phyloP scores from a whole-genome alignment of 2,329 filamentous ascomycete genomes.

The Talaromyces sp. region DNA sequence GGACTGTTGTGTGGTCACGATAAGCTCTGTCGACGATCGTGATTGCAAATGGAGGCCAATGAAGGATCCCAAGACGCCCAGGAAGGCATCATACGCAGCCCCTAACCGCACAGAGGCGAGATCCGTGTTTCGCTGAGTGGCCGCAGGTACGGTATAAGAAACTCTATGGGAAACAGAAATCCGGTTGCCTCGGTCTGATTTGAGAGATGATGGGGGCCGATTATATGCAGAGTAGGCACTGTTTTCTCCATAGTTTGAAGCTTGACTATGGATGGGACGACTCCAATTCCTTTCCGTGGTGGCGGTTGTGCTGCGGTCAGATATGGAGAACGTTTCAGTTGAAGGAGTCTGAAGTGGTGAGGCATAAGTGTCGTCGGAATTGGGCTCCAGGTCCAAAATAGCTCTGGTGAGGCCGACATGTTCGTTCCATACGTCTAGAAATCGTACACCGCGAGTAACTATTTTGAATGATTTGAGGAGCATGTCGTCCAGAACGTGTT shows the following conservation, averaged over 20 bases:
- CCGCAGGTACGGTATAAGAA: conserved; percentile 67
- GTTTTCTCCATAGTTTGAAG: conserved; percentile 28
- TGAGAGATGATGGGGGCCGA: conserved; percentile 27
- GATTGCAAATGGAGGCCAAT: conserved; percentile 91
- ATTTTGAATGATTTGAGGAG: conserved; percentile 91
- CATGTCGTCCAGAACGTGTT: conserved; percentile 76
- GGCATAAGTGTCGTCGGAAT: conserved; percentile 25
- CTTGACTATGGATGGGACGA: conserved; percentile 29
- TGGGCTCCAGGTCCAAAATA: conserved; percentile 37
- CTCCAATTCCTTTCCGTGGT: conserved; percentile 31
- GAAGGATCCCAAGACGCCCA: conserved; percentile 88
- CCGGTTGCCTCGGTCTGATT: conserved; percentile 44
- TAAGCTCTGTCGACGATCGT: conserved; percentile 79
- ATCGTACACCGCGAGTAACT: conserved; percentile 83
- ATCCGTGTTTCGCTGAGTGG: conserved; percentile 61
- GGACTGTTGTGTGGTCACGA: conserved; percentile 76
- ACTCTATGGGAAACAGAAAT: conserved; percentile 65
- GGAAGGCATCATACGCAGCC: conserved; percentile 76
- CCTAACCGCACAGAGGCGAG: conserved; percentile 80
- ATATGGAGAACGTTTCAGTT: conserved; percentile 36
- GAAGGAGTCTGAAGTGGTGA: conserved; percentile 36
- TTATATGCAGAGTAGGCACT: not conserved
- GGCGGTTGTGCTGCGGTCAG: conserved; percentile 23
- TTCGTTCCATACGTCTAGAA: conserved; percentile 78
- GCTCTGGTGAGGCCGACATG: conserved; percentile 45